Percentiles rank a stretch among this genome's conserved stretches.
Conservation (phyloP, 2,329 filamentous ascomycete genomes). For the Sphaerulina vaccinii region DNA sequence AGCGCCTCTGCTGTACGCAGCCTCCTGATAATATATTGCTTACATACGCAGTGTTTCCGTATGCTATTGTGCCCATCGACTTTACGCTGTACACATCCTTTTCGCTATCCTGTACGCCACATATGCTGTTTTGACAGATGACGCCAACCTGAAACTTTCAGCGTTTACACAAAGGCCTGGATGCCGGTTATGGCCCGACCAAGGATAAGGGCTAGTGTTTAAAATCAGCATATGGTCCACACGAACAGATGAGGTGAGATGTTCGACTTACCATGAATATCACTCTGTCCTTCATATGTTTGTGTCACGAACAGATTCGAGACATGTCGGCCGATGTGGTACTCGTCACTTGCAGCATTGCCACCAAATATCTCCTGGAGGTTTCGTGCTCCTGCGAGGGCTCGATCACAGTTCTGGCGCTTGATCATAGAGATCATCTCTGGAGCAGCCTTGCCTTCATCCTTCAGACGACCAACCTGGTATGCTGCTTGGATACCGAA, state of each 20-base stretch:
- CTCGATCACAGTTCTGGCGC: slow-evolving; percentile 93
- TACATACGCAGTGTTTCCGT: not conserved
- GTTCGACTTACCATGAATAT: slow-evolving; percentile 81
- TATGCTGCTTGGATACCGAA: slow-evolving; percentile 87
- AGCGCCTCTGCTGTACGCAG: not conserved
- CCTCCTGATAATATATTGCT: not conserved
- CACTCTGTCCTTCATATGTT: slow-evolving; percentile 97
- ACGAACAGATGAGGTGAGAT: not conserved
- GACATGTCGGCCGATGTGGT: slow-evolving; percentile 90
- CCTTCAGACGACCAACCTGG: slow-evolving; percentile 90
- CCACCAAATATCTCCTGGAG: slow-evolving; percentile 96
- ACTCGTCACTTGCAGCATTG: slow-evolving; percentile 97
- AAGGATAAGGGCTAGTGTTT: slow-evolving; percentile 47
- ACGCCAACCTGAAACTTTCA: slow-evolving; percentile 11
- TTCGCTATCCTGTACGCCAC: not conserved
- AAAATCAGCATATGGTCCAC: slow-evolving; percentile 23
- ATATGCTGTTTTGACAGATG: not conserved
- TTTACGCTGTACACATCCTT: slow-evolving; percentile 1
- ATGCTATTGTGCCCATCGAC: not conserved
- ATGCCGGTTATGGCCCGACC: slow-evolving; percentile 60
- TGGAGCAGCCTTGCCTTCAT: slow-evolving; percentile 79
- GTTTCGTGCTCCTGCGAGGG: slow-evolving; percentile 73
- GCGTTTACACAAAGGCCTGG: slow-evolving; percentile 64
- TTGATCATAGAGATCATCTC: slow-evolving; percentile 99
- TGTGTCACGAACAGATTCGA: slow-evolving; percentile 96